Evolutionary conservation across 2,329 filamentous ascomycete species (phyloP).

Genomic region (Aureobasidium leucospermi): DNA sequence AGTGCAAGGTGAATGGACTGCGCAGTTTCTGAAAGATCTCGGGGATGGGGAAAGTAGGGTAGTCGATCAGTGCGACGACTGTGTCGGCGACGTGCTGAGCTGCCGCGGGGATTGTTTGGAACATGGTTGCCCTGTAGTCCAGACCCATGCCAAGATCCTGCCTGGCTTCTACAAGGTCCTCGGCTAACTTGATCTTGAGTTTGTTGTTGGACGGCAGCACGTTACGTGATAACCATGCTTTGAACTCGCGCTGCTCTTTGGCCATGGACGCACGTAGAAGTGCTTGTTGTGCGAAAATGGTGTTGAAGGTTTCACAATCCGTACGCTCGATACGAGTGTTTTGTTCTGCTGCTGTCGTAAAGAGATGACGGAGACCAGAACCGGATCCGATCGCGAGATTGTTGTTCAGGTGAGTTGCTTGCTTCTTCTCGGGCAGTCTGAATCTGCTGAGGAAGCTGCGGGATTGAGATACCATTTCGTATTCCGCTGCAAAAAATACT

Average conservation of each 20-base stretch:
- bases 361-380: constrained; percentile 1
- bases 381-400: constrained; percentile 5
- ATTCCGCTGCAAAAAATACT: constrained; percentile 9
- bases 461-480: neutral
- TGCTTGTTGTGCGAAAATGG: constrained; percentile 9
- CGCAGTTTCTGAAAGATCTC: neutral
- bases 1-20: neutral
- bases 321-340: constrained; percentile 7
- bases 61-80: neutral
- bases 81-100: neutral
- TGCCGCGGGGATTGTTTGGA: neutral
- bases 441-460: constrained; percentile 8
- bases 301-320: constrained; percentile 9
- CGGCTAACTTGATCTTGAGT: constrained; percentile 1
- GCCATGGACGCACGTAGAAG: neutral
- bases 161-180: constrained; percentile 5
- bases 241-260: constrained; percentile 9
- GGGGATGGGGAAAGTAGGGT: neutral
- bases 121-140: constrained; percentile 3
- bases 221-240: neutral
- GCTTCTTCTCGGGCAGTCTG: neutral
- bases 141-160: constrained; percentile 10
- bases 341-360: neutral
- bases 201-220: constrained; percentile 3
- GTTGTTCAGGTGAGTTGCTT: neutral